Conservation (phyloP, 192 early-diverging fungal species). For the Obelidium mucronatum region DNA sequence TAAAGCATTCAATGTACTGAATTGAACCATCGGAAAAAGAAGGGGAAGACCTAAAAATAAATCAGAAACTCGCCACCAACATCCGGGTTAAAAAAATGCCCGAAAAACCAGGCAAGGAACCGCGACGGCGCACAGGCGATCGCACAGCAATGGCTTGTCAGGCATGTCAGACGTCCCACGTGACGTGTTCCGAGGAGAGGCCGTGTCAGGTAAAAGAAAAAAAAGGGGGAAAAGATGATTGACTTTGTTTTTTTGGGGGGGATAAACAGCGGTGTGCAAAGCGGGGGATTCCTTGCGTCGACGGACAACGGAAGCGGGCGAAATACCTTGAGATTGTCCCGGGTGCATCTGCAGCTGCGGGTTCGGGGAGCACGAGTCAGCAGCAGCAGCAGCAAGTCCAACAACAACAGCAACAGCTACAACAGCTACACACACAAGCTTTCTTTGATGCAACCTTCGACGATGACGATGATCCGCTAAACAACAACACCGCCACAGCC, state of each 20-base stretch:
- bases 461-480: not conserved
- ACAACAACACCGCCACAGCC: not conserved
- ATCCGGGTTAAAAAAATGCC: not conserved
- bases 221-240: no score
- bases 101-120: not conserved
- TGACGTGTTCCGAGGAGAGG: slow-evolving; percentile 48
- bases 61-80: not conserved
- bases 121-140: not conserved
- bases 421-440: not conserved
- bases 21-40: not conserved
- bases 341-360: not conserved
- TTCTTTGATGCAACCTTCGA: not conserved
- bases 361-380: not conserved
- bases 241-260: no score
- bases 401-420: slow-evolving; percentile 20
- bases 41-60: not conserved
- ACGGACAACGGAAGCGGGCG: slow-evolving; percentile 87
- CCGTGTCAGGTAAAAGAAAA: no score
- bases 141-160: slow-evolving; percentile 30
- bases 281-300: slow-evolving; percentile 80
- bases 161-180: slow-evolving; percentile 29
- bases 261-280: slow-evolving; percentile 77
- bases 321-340: slow-evolving; percentile 84
- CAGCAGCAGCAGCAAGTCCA: no score
- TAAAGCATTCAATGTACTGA: not conserved